These are phyloP conservation scores for Tetrahymena thermophila DNA, from an alignment of 73 alveolate genomes.

Conservation along the genomic window DNA sequence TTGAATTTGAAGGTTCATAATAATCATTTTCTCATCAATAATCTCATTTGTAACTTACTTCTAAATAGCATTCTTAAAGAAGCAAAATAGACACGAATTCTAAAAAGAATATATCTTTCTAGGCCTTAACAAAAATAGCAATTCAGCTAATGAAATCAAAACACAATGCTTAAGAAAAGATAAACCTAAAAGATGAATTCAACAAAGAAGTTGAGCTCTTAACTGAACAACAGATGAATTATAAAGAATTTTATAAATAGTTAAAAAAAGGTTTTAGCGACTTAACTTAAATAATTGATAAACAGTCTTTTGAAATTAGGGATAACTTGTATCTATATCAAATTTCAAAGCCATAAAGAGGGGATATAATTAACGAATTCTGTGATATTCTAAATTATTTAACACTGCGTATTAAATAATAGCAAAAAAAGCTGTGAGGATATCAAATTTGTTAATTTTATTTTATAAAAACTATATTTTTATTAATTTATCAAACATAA, in stretches of 20 bases:
- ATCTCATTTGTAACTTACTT: neutral
- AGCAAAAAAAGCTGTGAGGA: neutral
- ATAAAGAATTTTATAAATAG: neutral
- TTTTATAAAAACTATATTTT: neutral
- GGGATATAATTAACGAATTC: neutral
- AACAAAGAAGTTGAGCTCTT: neutral
- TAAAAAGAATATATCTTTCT: neutral
- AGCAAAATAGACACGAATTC: neutral
- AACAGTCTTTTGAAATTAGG: neutral
- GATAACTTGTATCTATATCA: neutral
- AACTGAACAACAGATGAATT: neutral
- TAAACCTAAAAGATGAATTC: neutral
- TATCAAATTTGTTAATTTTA: neutral
- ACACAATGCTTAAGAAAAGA: neutral
- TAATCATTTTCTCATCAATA: neutral
- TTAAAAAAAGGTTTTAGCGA: neutral
- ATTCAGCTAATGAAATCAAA: neutral
- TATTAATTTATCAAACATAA: neutral
- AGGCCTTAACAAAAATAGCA: neutral
- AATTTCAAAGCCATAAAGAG: neutral
- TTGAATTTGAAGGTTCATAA: neutral
- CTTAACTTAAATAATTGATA: neutral
- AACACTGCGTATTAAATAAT: neutral
- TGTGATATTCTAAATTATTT: neutral
- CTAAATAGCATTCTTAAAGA: neutral